Percentiles rank a stretch among this genome's conserved stretches.
Evolutionary conservation across 2,329 filamentous ascomycete species (phyloP).

Genomic region (Chaetomium sp.): DNA sequence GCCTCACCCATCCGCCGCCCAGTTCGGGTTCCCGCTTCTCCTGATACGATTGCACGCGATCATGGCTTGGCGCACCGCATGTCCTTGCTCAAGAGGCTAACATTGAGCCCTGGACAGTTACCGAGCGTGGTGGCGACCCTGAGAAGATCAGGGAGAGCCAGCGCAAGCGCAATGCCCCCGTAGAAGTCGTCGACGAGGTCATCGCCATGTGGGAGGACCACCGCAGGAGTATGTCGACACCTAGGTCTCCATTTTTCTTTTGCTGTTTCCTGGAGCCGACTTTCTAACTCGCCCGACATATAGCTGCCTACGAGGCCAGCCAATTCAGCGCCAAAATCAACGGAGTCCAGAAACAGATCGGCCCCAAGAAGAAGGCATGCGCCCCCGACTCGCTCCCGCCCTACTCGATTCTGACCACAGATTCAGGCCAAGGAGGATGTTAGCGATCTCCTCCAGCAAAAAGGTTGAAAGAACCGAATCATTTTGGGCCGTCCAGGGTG

Average conservation of each 20-base stretch:
- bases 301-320: slow-evolving; percentile 46
- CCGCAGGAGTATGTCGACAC: slow-evolving; percentile 56
- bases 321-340: slow-evolving; percentile 87
- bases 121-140: slow-evolving; percentile 87
- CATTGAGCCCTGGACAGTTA: slow-evolving; percentile 43
- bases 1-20: background rate
- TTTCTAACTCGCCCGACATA: slow-evolving; percentile 13
- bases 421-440: slow-evolving; percentile 80
- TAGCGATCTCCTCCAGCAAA: slow-evolving; percentile 75
- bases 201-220: slow-evolving; percentile 86
- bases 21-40: background rate
- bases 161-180: slow-evolving; percentile 74
- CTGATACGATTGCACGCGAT: slow-evolving; percentile 16
- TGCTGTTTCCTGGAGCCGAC: slow-evolving; percentile 65
- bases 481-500: background rate
- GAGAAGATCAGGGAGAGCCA: slow-evolving; percentile 92
- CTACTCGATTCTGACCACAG: slow-evolving; percentile 13
- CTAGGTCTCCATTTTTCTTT: background rate
- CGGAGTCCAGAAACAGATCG: slow-evolving; percentile 85
- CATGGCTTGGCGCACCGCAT: slow-evolving; percentile 13
- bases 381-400: background rate
- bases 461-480: slow-evolving; percentile 43
- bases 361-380: slow-evolving; percentile 80
- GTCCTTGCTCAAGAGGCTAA: slow-evolving; percentile 18
- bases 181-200: slow-evolving; percentile 86